Percentiles rank a stretch among this genome's conserved stretches.
These are phyloP conservation scores for Globisporangium yorkense DNA, from an alignment of 352 stramenopile species.

Conservation along the genomic window DNA sequence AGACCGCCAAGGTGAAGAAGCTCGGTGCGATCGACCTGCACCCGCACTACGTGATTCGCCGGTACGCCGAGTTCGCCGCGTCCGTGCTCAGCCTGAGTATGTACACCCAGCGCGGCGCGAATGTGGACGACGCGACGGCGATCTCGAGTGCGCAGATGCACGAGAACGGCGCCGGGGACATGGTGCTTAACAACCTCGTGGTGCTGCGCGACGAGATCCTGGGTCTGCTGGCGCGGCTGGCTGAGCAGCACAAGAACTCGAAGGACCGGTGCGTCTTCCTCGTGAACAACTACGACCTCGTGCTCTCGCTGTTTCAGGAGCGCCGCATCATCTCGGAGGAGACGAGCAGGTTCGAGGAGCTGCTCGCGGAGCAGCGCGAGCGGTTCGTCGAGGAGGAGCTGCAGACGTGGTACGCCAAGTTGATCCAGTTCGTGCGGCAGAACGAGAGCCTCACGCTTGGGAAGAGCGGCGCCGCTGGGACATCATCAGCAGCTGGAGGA, in stretches of 20 bases:
- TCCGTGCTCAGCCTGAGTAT: constrained; percentile 92
- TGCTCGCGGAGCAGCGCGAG: constrained; percentile 91
- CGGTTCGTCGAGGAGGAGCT: constrained; percentile 97
- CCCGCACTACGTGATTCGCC: constrained; percentile 94
- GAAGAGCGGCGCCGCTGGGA: constrained; percentile 1
- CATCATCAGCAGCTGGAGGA: background rate
- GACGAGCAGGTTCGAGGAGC: constrained; percentile 91
- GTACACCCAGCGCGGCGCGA: constrained; percentile 42
- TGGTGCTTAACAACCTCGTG: constrained; percentile 92
- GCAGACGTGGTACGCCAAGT: constrained; percentile 89
- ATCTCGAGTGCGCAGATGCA: constrained; percentile 72
- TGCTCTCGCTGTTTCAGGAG: constrained; percentile 95
- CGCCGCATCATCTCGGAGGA: constrained; percentile 92
- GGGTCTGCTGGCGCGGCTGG: constrained; percentile 72
- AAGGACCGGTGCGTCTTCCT: constrained; percentile 97
- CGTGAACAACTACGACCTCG: constrained; percentile 98
- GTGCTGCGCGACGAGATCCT: constrained; percentile 81
- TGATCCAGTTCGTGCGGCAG: constrained; percentile 97
- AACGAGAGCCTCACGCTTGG: constrained; percentile 84
- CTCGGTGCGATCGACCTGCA: constrained; percentile 94
- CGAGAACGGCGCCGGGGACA: constrained; percentile 85
- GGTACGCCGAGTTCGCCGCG: constrained; percentile 97
- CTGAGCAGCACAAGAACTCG: constrained; percentile 87
- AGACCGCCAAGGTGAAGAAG: constrained; percentile 83
- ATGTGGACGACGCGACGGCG: constrained; percentile 19